Evolutionary conservation across 1,284 basidiomycete species (phyloP).

Genomic region (Malassezia slooffiae): DNA sequence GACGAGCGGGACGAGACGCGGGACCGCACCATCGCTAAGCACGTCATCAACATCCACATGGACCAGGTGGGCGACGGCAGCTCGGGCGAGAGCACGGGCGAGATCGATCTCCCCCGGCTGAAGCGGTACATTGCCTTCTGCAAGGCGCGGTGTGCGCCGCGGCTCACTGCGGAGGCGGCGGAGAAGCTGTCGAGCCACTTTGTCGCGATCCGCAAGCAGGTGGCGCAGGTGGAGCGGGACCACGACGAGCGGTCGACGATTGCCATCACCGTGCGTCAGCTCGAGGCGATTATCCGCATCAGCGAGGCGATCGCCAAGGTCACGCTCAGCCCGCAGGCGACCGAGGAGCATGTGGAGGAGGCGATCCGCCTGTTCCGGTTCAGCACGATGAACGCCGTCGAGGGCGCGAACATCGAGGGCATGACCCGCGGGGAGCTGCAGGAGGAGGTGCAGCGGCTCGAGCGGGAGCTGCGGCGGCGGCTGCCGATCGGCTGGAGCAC

Average conservation of each 20-base stretch:
- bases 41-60: constrained; percentile 99
- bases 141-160: constrained; percentile 91
- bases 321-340: constrained; percentile 73
- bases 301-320: constrained; percentile 93
- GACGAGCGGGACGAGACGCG: constrained; percentile 93
- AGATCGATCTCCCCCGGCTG: constrained; percentile 96
- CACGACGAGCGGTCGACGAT: constrained; percentile 96
- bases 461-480: constrained; percentile 74
- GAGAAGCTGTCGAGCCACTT: constrained; percentile 97
- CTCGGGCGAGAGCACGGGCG: constrained; percentile 61
- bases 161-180: constrained; percentile 79
- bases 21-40: constrained; percentile 86
- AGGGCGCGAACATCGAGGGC: constrained; percentile 81
- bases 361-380: constrained; percentile 96
- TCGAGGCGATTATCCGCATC: constrained; percentile 97
- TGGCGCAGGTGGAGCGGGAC: constrained; percentile 89
- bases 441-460: constrained; percentile 84
- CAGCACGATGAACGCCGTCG: constrained; percentile 98
- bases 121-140: constrained; percentile 92
- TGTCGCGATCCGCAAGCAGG: constrained; percentile 82
- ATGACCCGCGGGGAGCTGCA: constrained; percentile 83
- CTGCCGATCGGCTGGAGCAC: constrained; percentile 95
- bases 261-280: constrained; percentile 94
- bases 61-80: constrained; percentile 62
- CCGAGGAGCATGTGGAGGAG: constrained; percentile 91